Conservation (phyloP, 192 early-diverging fungal species). For the Linnemannia exigua region DNA sequence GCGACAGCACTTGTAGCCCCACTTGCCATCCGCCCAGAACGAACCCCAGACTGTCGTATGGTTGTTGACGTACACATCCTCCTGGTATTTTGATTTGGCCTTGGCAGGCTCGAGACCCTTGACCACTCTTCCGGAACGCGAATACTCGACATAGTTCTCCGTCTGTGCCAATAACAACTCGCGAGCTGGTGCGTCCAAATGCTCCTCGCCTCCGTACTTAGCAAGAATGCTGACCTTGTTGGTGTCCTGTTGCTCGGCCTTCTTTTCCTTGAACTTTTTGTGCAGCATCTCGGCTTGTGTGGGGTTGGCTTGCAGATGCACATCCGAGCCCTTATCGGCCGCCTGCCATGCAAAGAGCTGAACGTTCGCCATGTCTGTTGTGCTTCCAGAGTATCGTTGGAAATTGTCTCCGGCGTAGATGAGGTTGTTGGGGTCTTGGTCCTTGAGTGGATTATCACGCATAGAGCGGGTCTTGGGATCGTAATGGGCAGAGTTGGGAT, state of each 20-base stretch:
- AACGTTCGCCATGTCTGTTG: constrained; percentile 82
- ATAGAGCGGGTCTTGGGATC: constrained; percentile 99
- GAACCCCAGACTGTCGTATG: constrained; percentile 95
- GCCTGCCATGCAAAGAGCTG: constrained; percentile 98
- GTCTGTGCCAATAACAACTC: constrained; percentile 93
- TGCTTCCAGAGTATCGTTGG: constrained; percentile 89
- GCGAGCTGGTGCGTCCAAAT: constrained; percentile 89
- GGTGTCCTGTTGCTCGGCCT: constrained; percentile 79
- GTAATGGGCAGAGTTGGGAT: constrained; percentile 95
- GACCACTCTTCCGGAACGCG: constrained; percentile 89
- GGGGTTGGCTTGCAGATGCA: constrained; percentile 95
- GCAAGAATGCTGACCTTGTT: constrained; percentile 84
- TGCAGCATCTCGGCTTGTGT: constrained; percentile 95
- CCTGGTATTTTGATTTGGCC: constrained; percentile 88
- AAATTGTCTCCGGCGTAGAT: constrained; percentile 94
- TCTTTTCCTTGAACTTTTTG: constrained; percentile 88
- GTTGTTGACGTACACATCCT: constrained; percentile 89
- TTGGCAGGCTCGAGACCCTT: constrained; percentile 87
- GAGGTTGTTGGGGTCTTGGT: constrained; percentile 68
- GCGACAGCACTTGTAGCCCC: constrained; percentile 98
- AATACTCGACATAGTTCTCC: constrained; percentile 98
- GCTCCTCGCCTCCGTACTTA: constrained; percentile 96
- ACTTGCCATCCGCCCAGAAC: constrained; percentile 94
- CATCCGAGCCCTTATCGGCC: constrained; percentile 82
- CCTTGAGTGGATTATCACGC: constrained; percentile 94